phyloP scores from a whole-genome alignment of 1,139 yeast genomes.

The Yamadazyma taylorii region DNA sequence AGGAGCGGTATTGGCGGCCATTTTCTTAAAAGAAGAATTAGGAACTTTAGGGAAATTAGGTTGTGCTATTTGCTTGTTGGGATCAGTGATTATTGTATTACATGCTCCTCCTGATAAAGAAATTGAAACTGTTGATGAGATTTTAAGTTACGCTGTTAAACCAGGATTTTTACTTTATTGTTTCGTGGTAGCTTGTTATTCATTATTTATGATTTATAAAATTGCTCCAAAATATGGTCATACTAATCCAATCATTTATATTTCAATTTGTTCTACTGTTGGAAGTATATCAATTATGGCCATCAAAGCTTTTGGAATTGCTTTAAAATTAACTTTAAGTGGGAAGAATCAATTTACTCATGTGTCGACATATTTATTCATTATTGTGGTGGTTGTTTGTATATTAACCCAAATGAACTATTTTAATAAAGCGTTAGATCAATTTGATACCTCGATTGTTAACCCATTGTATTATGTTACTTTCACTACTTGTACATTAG shows the following conservation, averaged over 20 bases:
- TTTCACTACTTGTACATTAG: constrained; percentile 83
- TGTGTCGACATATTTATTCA: constrained; percentile 78
- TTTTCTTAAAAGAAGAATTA: constrained; percentile 80
- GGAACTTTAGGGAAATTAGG: constrained; percentile 93
- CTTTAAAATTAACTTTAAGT: constrained; percentile 76
- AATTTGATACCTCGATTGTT: constrained; percentile 88
- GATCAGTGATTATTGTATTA: constrained; percentile 84
- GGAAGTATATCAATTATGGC: constrained; percentile 93
- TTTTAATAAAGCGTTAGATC: constrained; percentile 90
- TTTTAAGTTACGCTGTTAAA: constrained; percentile 72
- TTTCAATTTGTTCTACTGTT: constrained; percentile 85
- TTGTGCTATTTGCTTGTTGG: constrained; percentile 86
- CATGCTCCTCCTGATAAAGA: constrained; percentile 96
- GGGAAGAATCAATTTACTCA: constrained; percentile 93
- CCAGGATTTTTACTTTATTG: constrained; percentile 80
- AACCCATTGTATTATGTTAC: constrained; percentile 91
- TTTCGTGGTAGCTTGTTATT: constrained; percentile 59
- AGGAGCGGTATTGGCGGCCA: constrained; percentile 86
- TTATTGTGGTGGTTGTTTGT: constrained; percentile 75
- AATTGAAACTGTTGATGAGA: constrained; percentile 85
- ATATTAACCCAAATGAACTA: constrained; percentile 91
- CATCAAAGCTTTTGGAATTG: constrained; percentile 92
- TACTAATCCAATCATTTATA: constrained; percentile 84
- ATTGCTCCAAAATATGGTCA: constrained; percentile 82
- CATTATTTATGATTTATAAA: constrained; percentile 77